phyloP scores from a whole-genome alignment of 108 stramenopile species.

The Nitzschia sp. region DNA sequence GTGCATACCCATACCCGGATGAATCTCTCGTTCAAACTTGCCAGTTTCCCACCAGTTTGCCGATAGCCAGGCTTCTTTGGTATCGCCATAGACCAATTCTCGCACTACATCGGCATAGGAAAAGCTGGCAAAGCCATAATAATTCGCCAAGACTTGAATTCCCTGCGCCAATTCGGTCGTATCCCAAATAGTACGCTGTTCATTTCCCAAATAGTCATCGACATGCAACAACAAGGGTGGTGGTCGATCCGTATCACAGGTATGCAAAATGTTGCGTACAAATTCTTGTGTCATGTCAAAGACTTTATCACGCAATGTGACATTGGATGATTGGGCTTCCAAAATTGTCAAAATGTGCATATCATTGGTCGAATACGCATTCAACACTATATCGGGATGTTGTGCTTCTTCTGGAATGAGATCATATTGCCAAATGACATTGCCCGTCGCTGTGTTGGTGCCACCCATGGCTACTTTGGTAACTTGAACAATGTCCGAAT shows the following conservation, averaged over 20 bases:
- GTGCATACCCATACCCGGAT: conserved; percentile 83
- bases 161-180: conserved; percentile 62
- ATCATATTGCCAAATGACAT: conserved; percentile 71
- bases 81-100: conserved; percentile 74
- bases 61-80: conserved; percentile 64
- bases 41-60: conserved; percentile 52
- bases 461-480: conserved; percentile 75
- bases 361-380: conserved; percentile 84
- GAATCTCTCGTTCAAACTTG: conserved; percentile 60
- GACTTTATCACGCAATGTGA: conserved; percentile 56
- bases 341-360: conserved; percentile 69
- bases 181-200: conserved; percentile 59
- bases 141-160: conserved; percentile 61
- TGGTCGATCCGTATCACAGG: conserved; percentile 4
- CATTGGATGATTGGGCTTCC: conserved; percentile 49
- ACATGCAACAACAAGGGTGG: conserved; percentile 71
- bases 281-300: conserved; percentile 70
- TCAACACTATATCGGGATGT: conserved; percentile 75
- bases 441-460: conserved; percentile 72
- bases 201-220: conserved; percentile 85
- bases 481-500: conserved; percentile 43
- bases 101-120: conserved; percentile 75
- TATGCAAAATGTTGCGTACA: conserved; percentile 50
- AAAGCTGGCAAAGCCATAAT: conserved; percentile 71
- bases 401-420: conserved; percentile 58